Evolutionary conservation across 495 filamentous ascomycete species (phyloP), one percentile per base, ranked within the genome.

Genomic region (Daldinia concentrica): DNA sequence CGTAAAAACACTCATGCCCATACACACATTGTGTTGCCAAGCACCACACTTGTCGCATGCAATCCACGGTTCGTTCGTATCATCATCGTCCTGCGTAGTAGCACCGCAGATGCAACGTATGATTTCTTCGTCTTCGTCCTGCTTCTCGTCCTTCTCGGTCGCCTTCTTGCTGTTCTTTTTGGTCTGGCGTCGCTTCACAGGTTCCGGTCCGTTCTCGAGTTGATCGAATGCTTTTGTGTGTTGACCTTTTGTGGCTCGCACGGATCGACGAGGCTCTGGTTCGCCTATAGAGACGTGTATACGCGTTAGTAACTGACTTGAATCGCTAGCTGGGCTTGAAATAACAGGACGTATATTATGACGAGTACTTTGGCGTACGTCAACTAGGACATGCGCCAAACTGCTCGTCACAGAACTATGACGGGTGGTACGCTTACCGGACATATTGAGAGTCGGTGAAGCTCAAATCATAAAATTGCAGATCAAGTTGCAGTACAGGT

Each of bases 1-100:
- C 15, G 91, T 87, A 64, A 89, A 89, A 69, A 93, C 90, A 64
- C 89, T 88, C 66, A 97, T 84, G 29, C 92, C 93, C 88, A 99
- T 93, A 78, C 95, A 99, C 70, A 94, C 89, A 74, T 96, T 97
- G 77, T 99, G 95, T 79, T 99, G 95, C 95, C 95, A 99, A 52
- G 90, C 93, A 29, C 88, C 87, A 75, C 95, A 99, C 36, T 83
- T 86, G 74, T 99, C 95, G 81, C 95, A 99, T 73, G 91, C 90
- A 74, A 98, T 96, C 88, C 88, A 89, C 78, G 96, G 94, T 73
- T 93, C 89, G 37, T 90, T 87, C 54, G 92, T 90, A 66, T 92
- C 89, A 72, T 91, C 92, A 68, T 90, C 90, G 66, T 94, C 91
- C 71, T 96, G 93, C 70, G 92, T 90, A 56, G 89, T 90, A 65